Evolutionary conservation across 495 filamentous ascomycete species (phyloP), one percentile per base, ranked within the genome.

Genomic region (Trichoderma erinaceum): DNA sequence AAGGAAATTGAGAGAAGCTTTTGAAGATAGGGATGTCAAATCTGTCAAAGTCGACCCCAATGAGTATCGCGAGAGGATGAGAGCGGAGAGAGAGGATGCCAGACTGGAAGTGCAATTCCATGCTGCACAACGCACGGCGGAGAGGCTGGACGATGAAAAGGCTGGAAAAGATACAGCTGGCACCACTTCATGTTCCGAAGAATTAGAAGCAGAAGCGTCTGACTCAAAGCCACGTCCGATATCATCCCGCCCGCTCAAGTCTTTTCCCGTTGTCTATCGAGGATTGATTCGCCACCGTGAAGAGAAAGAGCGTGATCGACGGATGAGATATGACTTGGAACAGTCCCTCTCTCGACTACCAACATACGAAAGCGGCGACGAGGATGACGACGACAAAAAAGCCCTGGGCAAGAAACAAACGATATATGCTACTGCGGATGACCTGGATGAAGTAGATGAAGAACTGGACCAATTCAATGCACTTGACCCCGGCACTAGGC

Each of bases 391-490:
- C 18, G 83, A 82, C 66, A 77, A 52, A 77, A 81, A 52, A 70
- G 82, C 83, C 41, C 67, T 82, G 67, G 82, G 81, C 12, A 81
- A 80, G 68, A 78, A 78, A 41, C 69, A 65, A 21, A 74, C 71
- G 32, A 71, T 73, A 23, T 78, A 81, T 63, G 77, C 79, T 0
- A 73, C 84, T 6, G 88, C 88, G 21, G 88, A 92, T 68, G 90
- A 95, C 61, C 68, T 91, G 7, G 91, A 94, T 46, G 89, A 92
- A 65, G 92, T 95, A 66, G 95, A 99, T 73, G 74, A 82, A 1
- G 92, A 97, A 74, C 73, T 99, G 63, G 89, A 92, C n/a, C 90
- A 85, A 50, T 98, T 97, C 71, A 88, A 92, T 71, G 83, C 82
- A 6, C 77, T 93, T 5, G 82, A 85, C 3, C 80, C 83, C 1